Conservation (phyloP, 805 yeast genomes). For the Osmozyma mogii region DNA sequence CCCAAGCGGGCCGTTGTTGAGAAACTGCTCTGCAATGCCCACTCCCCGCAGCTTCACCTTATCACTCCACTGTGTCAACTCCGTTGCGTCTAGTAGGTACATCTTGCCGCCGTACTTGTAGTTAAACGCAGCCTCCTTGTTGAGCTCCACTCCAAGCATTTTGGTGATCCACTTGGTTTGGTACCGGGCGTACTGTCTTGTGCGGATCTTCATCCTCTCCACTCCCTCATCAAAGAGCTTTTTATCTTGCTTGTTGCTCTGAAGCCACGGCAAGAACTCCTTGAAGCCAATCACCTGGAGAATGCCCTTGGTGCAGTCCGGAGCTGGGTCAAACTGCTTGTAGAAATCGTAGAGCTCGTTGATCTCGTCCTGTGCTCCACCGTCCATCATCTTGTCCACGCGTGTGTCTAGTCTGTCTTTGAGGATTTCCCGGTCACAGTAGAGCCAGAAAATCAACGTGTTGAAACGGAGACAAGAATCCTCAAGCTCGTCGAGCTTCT, state of each 20-base stretch:
- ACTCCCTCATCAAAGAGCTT: constrained; percentile 38
- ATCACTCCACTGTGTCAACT: constrained; percentile 51
- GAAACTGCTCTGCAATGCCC: constrained; percentile 34
- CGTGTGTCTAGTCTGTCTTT: constrained; percentile 62
- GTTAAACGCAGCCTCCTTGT: constrained; percentile 35
- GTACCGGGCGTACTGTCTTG: constrained; percentile 78
- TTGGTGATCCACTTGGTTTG: constrained; percentile 90
- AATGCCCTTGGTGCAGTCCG: constrained; percentile 63
- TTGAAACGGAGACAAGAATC: constrained; percentile 47
- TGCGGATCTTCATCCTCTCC: constrained; percentile 72
- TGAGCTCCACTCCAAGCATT: constrained; percentile 53
- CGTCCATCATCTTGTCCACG: constrained; percentile 74
- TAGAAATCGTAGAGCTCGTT: constrained; percentile 46
- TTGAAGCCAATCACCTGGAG: constrained; percentile 96
- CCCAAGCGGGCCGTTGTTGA: constrained; percentile 19
- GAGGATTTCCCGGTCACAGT: constrained; percentile 51
- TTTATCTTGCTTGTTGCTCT: constrained; percentile 7
- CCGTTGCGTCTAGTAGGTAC: constrained; percentile 70
- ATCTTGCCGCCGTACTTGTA: constrained; percentile 56
- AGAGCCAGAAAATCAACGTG: constrained; percentile 76
- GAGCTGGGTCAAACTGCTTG: constrained; percentile 20
- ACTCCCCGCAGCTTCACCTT: constrained; percentile 52
- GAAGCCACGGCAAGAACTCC: constrained; percentile 73
- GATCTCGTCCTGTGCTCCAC: constrained; percentile 68
- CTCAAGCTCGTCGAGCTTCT: constrained; percentile 35